These are phyloP conservation scores for Pseudogymnoascus sp. DNA, from an alignment of 2,329 filamentous ascomycete genomes.

Conservation along the genomic window DNA sequence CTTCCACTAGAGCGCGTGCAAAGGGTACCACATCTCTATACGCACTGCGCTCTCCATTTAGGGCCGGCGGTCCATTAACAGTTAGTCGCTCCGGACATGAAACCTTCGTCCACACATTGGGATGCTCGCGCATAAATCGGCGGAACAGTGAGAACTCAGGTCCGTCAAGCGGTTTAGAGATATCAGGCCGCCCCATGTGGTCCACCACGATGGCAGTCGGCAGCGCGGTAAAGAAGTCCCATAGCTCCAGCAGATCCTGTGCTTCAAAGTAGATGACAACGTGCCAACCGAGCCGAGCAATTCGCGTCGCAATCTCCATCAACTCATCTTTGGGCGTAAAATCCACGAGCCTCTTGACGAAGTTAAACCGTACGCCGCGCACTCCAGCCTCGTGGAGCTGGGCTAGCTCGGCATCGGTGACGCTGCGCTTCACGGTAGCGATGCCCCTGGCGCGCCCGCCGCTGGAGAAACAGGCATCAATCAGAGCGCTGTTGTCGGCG, in stretches of 20 bases:
- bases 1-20: constrained; percentile 27
- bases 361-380: constrained; percentile 30
- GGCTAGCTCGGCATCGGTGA: constrained; percentile 17
- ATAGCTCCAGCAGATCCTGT: constrained; percentile 17
- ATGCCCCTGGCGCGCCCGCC: background rate
- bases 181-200: constrained; percentile 27
- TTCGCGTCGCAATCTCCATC: constrained; percentile 30
- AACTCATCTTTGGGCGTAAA: constrained; percentile 24
- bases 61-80: constrained; percentile 19
- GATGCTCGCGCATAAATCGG: constrained; percentile 24
- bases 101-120: constrained; percentile 30
- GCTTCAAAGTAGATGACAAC: constrained; percentile 18
- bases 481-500: background rate
- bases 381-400: constrained; percentile 25
- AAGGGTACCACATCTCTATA: constrained; percentile 28
- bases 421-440: background rate
- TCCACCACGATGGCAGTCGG: constrained; percentile 29
- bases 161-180: constrained; percentile 22
- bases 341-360: constrained; percentile 23
- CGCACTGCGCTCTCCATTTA: background rate
- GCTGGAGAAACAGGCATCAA: background rate
- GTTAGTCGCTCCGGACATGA: constrained; percentile 32
- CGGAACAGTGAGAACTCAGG: constrained; percentile 26
- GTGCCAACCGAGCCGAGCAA: constrained; percentile 26
- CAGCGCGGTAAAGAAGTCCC: constrained; percentile 15